Base-by-base conservation (phyloP, 352 stramenopile genomes). In the Globisporangium carolinianum region DNA sequence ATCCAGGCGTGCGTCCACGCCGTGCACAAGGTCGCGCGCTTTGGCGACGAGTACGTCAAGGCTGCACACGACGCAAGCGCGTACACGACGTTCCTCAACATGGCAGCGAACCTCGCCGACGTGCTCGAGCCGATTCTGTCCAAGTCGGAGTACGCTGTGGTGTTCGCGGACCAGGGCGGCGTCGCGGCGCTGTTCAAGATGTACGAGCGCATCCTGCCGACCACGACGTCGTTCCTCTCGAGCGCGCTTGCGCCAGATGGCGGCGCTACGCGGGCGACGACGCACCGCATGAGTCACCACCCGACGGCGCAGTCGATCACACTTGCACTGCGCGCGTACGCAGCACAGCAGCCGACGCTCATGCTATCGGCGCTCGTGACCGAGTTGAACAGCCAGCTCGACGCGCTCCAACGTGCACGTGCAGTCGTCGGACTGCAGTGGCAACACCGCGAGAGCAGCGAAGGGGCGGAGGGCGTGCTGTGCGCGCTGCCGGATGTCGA, bases 111-210 rank as follows among this genome's bases (percentile, higher is more conserved):
- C 55, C 73, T 98, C 14, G 74, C 81, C 17, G 94, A 98, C 74
- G 55, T 98, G 11, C 67, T 98, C 9, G 95, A 99, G 64, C 88
- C 97, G 41, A 85, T 98, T 53, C 55, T 99, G 32, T 91, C 96
- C 55, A 97, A 97, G 50, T 87, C 95, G 6, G 96, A 98, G 61
- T 83, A 98, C 51, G 86, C 93, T 0, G 78, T 77, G 10, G 76
- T 83, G 39, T 99, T 98, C 81, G 77, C 95, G 0, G 75, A 95
- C 42, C 73, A 84, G 18, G 94, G 92, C 42, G 96, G 96, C 4
- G 78, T 98, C 43, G 72, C 91, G 51, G 67, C 83, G 47, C 68
- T 98, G 24, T 66, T 98, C 36, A 71, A 89, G 47, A 61, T 99
- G 32, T 96, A 96, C 70, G 73, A 81, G 46, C 75, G 87, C n/a